Evolutionary conservation across 1,139 yeast genomes (phyloP).

Genomic region (Sugiyamaella sp.): DNA sequence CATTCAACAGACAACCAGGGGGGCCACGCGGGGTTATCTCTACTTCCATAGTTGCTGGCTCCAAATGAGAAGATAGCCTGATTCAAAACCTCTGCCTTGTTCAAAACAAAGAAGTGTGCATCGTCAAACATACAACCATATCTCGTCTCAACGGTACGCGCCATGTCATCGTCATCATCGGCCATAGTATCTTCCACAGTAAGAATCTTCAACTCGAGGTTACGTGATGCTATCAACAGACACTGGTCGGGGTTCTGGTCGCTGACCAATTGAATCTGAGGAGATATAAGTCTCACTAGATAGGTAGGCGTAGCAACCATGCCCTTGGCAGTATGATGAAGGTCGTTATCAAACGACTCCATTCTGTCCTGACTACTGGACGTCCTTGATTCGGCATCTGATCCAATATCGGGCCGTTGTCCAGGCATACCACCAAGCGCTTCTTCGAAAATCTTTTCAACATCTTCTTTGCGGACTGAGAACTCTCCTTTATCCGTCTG

Average conservation of each 20-base stretch:
- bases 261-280: constrained; percentile 82
- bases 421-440: neutral
- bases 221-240: constrained; percentile 70
- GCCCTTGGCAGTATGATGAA: constrained; percentile 47
- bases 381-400: neutral
- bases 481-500: constrained; percentile 14
- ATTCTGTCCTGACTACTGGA: constrained; percentile 38
- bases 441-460: constrained; percentile 20
- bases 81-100: constrained; percentile 50
- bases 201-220: constrained; percentile 68
- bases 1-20: constrained; percentile 78
- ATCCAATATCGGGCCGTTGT: constrained; percentile 7
- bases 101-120: constrained; percentile 70
- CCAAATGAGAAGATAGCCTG: constrained; percentile 49
- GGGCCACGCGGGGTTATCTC: constrained; percentile 60
- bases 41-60: constrained; percentile 45
- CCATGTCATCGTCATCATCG: constrained; percentile 54
- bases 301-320: constrained; percentile 63
- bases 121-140: constrained; percentile 68
- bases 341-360: constrained; percentile 55
- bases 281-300: constrained; percentile 71
- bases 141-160: constrained; percentile 65
- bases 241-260: constrained; percentile 65
- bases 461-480: constrained; percentile 20
- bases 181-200: constrained; percentile 54